Evolutionary conservation across 345 rosid species (phyloP).

Genomic region (Populus ilicifolia): DNA sequence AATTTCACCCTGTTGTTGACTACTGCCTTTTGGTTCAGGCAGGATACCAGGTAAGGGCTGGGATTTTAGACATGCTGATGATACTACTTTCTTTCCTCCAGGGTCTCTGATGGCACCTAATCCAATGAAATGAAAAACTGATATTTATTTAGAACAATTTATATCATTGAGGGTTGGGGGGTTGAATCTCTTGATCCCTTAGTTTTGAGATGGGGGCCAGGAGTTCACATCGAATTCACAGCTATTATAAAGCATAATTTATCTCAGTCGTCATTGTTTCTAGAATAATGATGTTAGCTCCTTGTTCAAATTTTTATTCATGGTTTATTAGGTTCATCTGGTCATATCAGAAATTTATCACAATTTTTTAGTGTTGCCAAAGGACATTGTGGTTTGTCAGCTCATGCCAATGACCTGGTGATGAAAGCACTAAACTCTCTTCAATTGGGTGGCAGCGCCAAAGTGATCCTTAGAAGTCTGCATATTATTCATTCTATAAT

Average conservation of each 20-base stretch:
- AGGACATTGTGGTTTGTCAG: neutral
- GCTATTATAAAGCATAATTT: no score
- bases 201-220: no score
- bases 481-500: neutral
- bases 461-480: neutral
- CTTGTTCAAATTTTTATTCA: neutral
- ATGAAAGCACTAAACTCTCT: neutral
- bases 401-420: neutral
- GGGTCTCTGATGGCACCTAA: neutral
- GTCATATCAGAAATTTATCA: no score
- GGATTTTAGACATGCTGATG: neutral
- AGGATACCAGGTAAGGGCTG: neutral
- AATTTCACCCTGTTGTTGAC: neutral
- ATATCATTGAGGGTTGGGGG: no score
- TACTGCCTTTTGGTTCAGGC: neutral
- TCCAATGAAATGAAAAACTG: no score
- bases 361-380: neutral
- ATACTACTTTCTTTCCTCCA: neutral
- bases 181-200: no score
- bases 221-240: no score
- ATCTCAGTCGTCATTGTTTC: neutral
- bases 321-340: neutral
- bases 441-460: neutral
- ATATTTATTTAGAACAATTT: no score
- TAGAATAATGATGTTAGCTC: neutral